These are phyloP conservation scores for Amauroascus niger DNA, from an alignment of 2,329 filamentous ascomycete species.

Conservation along the genomic window DNA sequence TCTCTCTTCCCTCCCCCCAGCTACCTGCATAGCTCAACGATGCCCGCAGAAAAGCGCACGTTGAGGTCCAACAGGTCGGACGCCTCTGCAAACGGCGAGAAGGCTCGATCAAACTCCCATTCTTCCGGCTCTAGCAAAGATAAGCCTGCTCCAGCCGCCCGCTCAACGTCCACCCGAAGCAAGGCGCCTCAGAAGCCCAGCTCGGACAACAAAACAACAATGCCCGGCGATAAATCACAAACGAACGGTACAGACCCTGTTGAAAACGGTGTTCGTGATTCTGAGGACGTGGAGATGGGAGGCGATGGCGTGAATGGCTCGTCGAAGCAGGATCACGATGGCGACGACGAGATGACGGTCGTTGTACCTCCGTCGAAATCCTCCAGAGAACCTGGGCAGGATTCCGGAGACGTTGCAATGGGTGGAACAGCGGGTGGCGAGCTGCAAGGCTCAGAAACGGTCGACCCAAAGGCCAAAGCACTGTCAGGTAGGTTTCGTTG, in stretches of 20 bases:
- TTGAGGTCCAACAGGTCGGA: constrained; percentile 41
- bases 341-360: constrained; percentile 69
- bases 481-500: constrained; percentile 36
- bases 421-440: constrained; percentile 33
- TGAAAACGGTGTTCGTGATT: constrained; percentile 56
- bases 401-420: constrained; percentile 60
- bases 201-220: constrained; percentile 38
- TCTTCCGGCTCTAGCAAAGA: constrained; percentile 37
- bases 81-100: constrained; percentile 40
- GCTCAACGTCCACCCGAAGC: constrained; percentile 21
- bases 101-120: constrained; percentile 36
- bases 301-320: constrained; percentile 48
- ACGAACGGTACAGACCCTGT: constrained; percentile 58
- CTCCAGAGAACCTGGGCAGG: constrained; percentile 49
- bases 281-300: constrained; percentile 63
- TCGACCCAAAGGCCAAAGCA: constrained; percentile 43
- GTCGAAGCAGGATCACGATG: constrained; percentile 59
- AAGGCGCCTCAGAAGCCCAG: constrained; percentile 18
- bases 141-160: constrained; percentile 34
- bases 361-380: constrained; percentile 65
- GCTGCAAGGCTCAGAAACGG: constrained; percentile 37
- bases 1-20: neutral
- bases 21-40: constrained; percentile 27
- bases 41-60: constrained; percentile 40
- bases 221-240: constrained; percentile 62